phyloP scores from a whole-genome alignment of 495 filamentous ascomycete genomes.

The Aspergillus panamensis region DNA sequence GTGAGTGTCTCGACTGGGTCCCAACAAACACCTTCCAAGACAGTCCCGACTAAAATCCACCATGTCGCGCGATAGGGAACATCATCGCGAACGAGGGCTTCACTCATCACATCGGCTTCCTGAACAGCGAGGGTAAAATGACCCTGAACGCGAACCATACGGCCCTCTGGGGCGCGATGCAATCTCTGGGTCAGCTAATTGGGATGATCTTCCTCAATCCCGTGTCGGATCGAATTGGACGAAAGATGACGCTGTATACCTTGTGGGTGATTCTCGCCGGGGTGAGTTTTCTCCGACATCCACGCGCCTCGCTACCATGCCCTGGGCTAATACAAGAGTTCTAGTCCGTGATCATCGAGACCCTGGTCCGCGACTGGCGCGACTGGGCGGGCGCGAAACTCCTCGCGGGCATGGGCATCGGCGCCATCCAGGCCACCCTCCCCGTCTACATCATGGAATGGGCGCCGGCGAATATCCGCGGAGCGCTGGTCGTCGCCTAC shows the following conservation, averaged over 20 bases:
- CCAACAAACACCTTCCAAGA: too few species aligned
- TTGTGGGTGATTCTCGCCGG: background rate
- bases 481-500: background rate
- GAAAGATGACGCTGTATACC: background rate
- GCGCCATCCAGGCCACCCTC: background rate
- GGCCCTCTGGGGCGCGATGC: background rate
- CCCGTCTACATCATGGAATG: constrained; percentile 1
- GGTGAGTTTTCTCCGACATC: background rate
- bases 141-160: background rate
- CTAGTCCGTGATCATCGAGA: constrained; percentile 1
- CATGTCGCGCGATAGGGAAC: background rate
- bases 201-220: background rate
- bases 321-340: background rate
- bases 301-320: background rate
- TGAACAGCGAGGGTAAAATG: background rate
- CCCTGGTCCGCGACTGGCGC: background rate
- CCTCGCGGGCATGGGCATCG: background rate
- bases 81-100: constrained; percentile 1
- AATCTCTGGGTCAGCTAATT: background rate
- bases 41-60: too few species aligned
- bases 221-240: background rate
- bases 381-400: background rate
- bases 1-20: background rate
- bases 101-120: background rate
- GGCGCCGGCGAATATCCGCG: background rate